These are phyloP conservation scores for Ulota crispa DNA, from an alignment of 225 moss, liverwort and hornwort genomes.

Conservation along the genomic window DNA sequence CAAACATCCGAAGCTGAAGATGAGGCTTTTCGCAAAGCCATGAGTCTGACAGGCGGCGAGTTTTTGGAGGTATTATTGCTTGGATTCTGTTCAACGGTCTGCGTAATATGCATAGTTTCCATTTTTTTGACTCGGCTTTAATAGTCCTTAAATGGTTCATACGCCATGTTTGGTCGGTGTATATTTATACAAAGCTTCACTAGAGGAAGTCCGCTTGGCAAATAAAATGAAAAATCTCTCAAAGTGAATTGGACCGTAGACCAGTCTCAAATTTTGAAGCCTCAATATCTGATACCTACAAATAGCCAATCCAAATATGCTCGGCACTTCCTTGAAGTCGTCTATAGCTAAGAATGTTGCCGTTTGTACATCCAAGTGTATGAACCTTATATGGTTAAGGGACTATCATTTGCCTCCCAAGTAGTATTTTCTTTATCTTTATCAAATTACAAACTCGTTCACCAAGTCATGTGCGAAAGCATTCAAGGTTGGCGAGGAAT, in stretches of 20 bases:
- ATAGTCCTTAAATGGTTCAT: too few species aligned
- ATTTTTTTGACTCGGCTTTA: too few species aligned
- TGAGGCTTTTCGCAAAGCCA: slow-evolving; percentile 73
- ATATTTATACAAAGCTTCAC: too few species aligned
- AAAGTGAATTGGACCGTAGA: too few species aligned
- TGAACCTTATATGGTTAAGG: not conserved
- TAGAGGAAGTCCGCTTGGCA: too few species aligned
- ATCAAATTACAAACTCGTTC: slow-evolving; percentile 3
- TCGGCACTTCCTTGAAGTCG: not conserved
- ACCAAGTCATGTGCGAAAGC: not conserved
- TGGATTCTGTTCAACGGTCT: not conserved
- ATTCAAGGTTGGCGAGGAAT: not conserved
- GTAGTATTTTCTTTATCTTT: not conserved
- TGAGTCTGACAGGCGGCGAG: slow-evolving; percentile 77
- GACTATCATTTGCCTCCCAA: not conserved
- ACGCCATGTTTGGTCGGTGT: too few species aligned
- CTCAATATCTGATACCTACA: too few species aligned
- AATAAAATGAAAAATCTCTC: too few species aligned
- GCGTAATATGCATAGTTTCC: not conserved
- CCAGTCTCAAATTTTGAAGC: too few species aligned
- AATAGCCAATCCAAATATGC: not conserved
- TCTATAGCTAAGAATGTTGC: too few species aligned
- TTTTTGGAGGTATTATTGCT: slow-evolving; percentile 70
- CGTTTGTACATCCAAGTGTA: too few species aligned
- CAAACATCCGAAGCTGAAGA: slow-evolving; percentile 82